These are phyloP conservation scores for Diaporthe sp. DNA, from an alignment of 2,329 filamentous ascomycete species.

Conservation along the genomic window DNA sequence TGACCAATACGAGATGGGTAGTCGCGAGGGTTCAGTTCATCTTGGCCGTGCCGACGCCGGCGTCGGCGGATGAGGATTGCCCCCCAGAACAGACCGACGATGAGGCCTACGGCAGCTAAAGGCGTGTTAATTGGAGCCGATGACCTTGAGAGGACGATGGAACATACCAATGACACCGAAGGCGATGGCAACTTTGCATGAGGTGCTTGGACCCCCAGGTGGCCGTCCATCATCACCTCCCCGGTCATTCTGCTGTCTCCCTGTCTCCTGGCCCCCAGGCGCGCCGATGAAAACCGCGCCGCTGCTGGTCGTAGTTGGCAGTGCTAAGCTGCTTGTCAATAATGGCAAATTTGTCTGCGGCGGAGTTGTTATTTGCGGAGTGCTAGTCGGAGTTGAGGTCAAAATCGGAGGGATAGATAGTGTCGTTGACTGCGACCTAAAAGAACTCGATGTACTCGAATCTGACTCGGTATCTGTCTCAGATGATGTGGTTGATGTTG, in stretches of 20 bases:
- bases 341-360: constrained; percentile 10
- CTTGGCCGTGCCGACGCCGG: constrained; percentile 17
- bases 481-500: not conserved
- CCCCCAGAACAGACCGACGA: constrained; percentile 36
- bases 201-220: not conserved
- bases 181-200: constrained; percentile 37
- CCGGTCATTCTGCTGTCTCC: not conserved
- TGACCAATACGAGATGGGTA: constrained; percentile 4
- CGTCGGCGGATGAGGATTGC: constrained; percentile 32
- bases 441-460: constrained; percentile 13
- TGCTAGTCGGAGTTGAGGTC: constrained; percentile 4
- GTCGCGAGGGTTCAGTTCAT: not conserved
- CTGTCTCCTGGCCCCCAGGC: constrained; percentile 1
- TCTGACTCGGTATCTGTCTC: constrained; percentile 19
- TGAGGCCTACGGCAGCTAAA: constrained; percentile 34
- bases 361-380: not conserved
- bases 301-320: constrained; percentile 10
- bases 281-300: not conserved
- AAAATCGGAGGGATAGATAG: constrained; percentile 13
- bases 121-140: not conserved
- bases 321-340: not conserved
- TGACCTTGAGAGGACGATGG: rapidly evolving
- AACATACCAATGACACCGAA: constrained; percentile 38
- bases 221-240: not conserved
- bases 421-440: not conserved